Evolutionary conservation across 2,329 filamentous ascomycete species (phyloP).

Genomic region (Cladophialophora psammophila): DNA sequence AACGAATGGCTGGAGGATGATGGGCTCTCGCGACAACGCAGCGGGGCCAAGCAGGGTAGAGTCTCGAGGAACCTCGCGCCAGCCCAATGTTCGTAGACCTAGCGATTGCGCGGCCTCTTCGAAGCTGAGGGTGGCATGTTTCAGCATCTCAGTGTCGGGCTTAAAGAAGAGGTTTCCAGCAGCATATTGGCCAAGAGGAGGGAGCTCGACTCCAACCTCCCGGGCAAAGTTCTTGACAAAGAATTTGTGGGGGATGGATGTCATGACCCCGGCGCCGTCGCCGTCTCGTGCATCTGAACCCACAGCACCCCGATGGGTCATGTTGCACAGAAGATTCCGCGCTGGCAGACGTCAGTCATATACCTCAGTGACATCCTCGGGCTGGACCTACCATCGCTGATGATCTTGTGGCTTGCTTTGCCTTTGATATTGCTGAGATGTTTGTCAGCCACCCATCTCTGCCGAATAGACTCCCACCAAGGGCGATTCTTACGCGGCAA

Average conservation of each 20-base stretch:
- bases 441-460: conserved; percentile 8
- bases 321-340: conserved; percentile 95
- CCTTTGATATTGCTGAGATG: conserved; percentile 90
- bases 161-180: conserved; percentile 99
- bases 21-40: conserved; percentile 90
- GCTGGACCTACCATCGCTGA: conserved; percentile 84
- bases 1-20: conserved; percentile 94
- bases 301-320: conserved; percentile 98
- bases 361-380: conserved; percentile 8
- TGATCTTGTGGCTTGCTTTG: conserved; percentile 95
- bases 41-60: conserved; percentile 91
- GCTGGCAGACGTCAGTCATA: conserved; percentile 59
- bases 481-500: conserved; percentile 99
- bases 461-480: conserved; percentile 72
- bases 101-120: conserved; percentile 90
- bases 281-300: conserved; percentile 97
- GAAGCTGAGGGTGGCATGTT: conserved; percentile 90
- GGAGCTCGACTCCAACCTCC: conserved; percentile 86
- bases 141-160: conserved; percentile 86
- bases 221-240: conserved; percentile 98
- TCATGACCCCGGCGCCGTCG: conserved; percentile 99
- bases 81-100: conserved; percentile 89
- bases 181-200: conserved; percentile 89
- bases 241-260: conserved; percentile 96
- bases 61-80: conserved; percentile 94